Conservation (phyloP, 164 flowering plant species). For the Taxillus chinensis region DNA sequence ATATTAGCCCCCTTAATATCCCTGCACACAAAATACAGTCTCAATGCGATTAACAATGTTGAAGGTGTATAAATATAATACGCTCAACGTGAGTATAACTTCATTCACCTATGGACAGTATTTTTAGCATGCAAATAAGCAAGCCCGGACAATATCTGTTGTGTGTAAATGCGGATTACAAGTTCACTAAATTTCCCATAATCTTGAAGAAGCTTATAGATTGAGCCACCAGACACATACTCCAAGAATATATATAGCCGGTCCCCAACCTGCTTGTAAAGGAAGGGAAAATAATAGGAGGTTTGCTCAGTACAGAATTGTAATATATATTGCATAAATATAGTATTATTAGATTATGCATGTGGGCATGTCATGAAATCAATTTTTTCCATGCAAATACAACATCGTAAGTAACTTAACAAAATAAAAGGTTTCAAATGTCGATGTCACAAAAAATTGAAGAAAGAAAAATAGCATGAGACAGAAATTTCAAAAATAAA, state of each 20-base stretch:
- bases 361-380: too few species aligned
- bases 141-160: slow-evolving; percentile 82
- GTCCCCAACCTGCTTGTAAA: slow-evolving; percentile 59
- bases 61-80: background rate
- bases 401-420: too few species aligned
- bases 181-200: slow-evolving; percentile 83
- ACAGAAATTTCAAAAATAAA: background rate
- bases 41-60: background rate
- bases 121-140: slow-evolving; percentile 71
- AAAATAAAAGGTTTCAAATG: background rate
- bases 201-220: slow-evolving; percentile 87
- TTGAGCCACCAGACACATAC: slow-evolving; percentile 94
- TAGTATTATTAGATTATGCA: background rate
- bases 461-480: background rate
- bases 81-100: background rate
- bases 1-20: slow-evolving; percentile 97
- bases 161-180: slow-evolving; percentile 83
- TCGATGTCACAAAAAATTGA: background rate
- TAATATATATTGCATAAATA: background rate
- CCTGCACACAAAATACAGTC: slow-evolving; percentile 27
- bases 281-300: background rate
- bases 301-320: background rate
- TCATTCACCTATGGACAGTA: slow-evolving; percentile 70
- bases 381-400: too few species aligned
- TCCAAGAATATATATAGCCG: slow-evolving; percentile 83